Conservation (phyloP, 2,329 filamentous ascomycete species). For the Aspergillus sp. region DNA sequence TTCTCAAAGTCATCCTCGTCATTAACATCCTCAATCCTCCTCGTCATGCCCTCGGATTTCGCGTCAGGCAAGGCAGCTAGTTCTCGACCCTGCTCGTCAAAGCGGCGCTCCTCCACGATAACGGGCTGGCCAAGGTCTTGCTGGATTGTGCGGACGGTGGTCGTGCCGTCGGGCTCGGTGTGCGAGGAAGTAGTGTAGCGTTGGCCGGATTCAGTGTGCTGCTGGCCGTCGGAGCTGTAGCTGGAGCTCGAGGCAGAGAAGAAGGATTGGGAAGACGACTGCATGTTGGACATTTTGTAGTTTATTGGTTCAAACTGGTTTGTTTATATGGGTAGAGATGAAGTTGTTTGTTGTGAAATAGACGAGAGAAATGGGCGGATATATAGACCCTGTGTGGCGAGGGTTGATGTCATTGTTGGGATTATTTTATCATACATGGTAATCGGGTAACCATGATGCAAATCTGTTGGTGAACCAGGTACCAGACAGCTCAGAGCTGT, state of each 20-base stretch:
- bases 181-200: constrained; percentile 33
- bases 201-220: constrained; percentile 26
- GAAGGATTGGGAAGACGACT: neutral
- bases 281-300: neutral
- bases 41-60: constrained; percentile 22
- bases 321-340: neutral
- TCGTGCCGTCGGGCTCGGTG: constrained; percentile 33
- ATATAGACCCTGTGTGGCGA: constrained; percentile 1
- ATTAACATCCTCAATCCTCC: constrained; percentile 31
- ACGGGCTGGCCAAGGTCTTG: constrained; percentile 37
- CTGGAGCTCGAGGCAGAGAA: neutral
- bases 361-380: neutral
- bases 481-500: too few relatives aligned
- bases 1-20: constrained; percentile 10
- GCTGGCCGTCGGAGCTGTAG: constrained; percentile 16
- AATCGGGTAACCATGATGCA: neutral
- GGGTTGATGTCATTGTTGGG: constrained; percentile 6
- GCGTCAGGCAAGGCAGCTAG: constrained; percentile 14
- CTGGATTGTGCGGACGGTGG: constrained; percentile 32
- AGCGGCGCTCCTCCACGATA: constrained; percentile 34
- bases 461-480: too few relatives aligned
- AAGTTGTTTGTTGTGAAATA: neutral
- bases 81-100: constrained; percentile 34
- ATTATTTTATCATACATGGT: neutral
- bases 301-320: neutral